phyloP scores from a whole-genome alignment of 805 yeast species.

The Saturnispora zaruensis region DNA sequence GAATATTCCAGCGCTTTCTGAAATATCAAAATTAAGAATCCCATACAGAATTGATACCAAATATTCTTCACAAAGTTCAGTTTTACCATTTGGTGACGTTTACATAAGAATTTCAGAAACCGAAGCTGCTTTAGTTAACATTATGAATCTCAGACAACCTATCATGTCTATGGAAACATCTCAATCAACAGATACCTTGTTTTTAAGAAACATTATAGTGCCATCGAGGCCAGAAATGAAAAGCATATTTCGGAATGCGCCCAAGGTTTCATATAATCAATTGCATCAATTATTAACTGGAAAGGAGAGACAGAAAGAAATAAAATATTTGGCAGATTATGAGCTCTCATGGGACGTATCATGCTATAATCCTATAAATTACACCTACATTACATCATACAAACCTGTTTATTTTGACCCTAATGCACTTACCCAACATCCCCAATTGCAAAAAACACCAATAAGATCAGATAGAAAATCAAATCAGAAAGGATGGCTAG shows the following conservation, averaged over 20 bases:
- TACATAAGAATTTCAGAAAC: conserved; percentile 47
- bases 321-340: conserved; percentile 39
- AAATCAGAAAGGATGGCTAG: conserved; percentile 11
- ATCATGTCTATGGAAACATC: conserved; percentile 22
- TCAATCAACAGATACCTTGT: conserved; percentile 46
- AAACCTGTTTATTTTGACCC: conserved; percentile 29
- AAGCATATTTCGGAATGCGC: conserved; percentile 80
- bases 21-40: conserved; percentile 40
- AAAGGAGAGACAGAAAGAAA: conserved; percentile 46
- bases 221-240: conserved; percentile 76
- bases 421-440: conserved; percentile 24
- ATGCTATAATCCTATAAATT: conserved; percentile 30
- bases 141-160: conserved; percentile 37
- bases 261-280: conserved; percentile 51
- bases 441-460: conserved; percentile 18
- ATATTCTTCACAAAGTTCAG: conserved; percentile 36
- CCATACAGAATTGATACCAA: conserved; percentile 35
- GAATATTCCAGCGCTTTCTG: conserved; percentile 57
- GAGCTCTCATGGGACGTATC: conserved; percentile 42
- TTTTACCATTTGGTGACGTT: conserved; percentile 40
- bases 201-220: conserved; percentile 55
- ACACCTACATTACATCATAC: conserved; percentile 20
- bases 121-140: conserved; percentile 44
- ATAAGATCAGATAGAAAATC: conserved; percentile 10
- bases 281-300: conserved; percentile 67